Evolutionary conservation across 306 rosid species (phyloP).

Genomic region (Lathyrus sativus): DNA sequence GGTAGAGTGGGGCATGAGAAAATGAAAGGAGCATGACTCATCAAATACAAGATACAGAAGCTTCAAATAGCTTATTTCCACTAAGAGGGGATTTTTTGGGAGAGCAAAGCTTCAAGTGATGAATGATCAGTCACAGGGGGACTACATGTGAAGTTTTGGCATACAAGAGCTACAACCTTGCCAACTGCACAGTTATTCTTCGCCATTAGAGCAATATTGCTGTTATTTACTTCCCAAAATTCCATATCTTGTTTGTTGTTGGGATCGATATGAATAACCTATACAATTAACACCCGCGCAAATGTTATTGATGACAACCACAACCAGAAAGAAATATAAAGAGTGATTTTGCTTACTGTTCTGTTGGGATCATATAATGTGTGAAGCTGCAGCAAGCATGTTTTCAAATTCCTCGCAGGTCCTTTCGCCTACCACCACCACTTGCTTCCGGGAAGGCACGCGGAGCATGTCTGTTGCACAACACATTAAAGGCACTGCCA

Average conservation of each 20-base stretch:
- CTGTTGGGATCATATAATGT: conserved; percentile 71
- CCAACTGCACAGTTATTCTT: conserved; percentile 52
- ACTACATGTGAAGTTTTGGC: conserved; percentile 86
- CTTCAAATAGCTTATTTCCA: conserved; percentile 26
- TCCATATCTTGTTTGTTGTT: conserved; percentile 61
- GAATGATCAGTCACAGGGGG: conserved; percentile 56
- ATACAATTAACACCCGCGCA: conserved; percentile 24
- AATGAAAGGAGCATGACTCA: too few relatives aligned
- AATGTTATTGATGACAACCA: conserved; percentile 19
- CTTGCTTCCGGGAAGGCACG: conserved; percentile 66
- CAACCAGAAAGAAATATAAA: conserved; percentile 2
- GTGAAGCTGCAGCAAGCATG: conserved; percentile 75
- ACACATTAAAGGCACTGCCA: conserved; percentile 99
- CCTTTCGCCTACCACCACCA: conserved; percentile 77
- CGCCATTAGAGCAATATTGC: conserved; percentile 71
- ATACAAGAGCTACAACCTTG: conserved; percentile 73
- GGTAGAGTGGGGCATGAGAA: too few relatives aligned
- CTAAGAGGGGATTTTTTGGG: conserved; percentile 41
- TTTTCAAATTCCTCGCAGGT: conserved; percentile 52
- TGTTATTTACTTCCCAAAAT: conserved; percentile 82
- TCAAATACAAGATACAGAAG: neutral
- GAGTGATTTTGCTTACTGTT: conserved; percentile 56
- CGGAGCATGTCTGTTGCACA: conserved; percentile 80
- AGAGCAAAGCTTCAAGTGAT: conserved; percentile 60
- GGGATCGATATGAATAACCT: conserved; percentile 86